Conservation (phyloP, 371 early-diverging fungal species). For the Mortierella sp. region DNA sequence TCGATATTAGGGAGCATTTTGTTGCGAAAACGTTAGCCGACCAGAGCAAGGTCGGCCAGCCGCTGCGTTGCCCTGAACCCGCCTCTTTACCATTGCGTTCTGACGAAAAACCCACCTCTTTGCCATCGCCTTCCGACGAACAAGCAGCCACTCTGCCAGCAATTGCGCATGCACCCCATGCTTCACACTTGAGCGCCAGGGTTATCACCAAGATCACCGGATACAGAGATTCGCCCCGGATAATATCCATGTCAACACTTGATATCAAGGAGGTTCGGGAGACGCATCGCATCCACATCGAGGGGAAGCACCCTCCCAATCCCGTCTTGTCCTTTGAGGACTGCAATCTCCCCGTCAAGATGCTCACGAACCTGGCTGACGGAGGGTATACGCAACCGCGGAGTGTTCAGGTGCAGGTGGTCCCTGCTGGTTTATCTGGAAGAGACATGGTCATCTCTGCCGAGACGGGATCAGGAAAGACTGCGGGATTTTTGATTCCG, state of each 20-base stretch:
- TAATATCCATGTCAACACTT: conserved; percentile 43
- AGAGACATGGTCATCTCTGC: conserved; percentile 80
- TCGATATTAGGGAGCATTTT: too few species aligned
- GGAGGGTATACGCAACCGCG: conserved; percentile 65
- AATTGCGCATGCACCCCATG: background rate
- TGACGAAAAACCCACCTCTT: background rate
- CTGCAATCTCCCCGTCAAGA: conserved; percentile 59
- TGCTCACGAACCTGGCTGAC: conserved; percentile 58
- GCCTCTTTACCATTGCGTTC: background rate
- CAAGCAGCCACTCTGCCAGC: background rate
- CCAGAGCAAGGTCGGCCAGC: background rate
- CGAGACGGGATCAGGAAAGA: conserved; percentile 79
- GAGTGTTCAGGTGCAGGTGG: conserved; percentile 75
- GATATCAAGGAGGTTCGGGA: conserved; percentile 58
- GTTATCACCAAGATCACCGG: conserved; percentile 61
- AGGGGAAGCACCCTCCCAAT: conserved; percentile 64
- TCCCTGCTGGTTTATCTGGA: conserved; percentile 74
- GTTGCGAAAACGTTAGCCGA: background rate
- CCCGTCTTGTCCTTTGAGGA: conserved; percentile 67
- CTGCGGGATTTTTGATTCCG: conserved; percentile 68
- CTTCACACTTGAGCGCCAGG: conserved; percentile 47
- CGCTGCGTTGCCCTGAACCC: background rate
- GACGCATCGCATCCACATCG: conserved; percentile 60
- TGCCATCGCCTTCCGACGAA: background rate
- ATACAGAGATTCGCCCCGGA: conserved; percentile 61